phyloP scores from a whole-genome alignment of 306 rosid species.

The Glycyrrhiza uralensis region DNA sequence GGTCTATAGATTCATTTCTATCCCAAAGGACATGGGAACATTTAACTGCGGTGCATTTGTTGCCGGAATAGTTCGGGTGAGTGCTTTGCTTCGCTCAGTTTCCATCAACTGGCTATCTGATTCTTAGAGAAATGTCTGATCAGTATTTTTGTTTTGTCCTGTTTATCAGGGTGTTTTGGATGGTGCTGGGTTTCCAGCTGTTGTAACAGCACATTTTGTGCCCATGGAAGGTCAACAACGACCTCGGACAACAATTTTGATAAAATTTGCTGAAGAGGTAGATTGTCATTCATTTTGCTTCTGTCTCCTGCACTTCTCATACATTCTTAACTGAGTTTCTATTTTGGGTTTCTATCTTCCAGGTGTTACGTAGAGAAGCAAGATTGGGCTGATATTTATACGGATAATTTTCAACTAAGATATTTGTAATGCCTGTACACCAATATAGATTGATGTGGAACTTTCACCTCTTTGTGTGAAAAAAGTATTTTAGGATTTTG shows the following conservation, averaged over 20 bases:
- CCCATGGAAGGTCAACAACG: conserved; percentile 97
- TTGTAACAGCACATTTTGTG: conserved; percentile 98
- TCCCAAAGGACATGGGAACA: conserved; percentile 99
- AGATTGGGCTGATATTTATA: conserved; percentile 66
- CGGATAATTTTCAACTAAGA: neutral
- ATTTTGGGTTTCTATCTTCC: conserved; percentile 30
- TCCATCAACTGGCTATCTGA: conserved; percentile 2
- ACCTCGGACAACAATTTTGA: conserved; percentile 94
- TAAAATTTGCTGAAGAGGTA: conserved; percentile 92
- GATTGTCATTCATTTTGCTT: conserved; percentile 5
- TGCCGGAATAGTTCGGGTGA: conserved; percentile 95
- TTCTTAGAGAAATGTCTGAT: conserved; percentile 23
- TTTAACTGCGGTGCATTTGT: conserved; percentile 98
- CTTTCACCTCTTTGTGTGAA: conserved; percentile 11
- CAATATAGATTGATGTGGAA: conserved; percentile 26
- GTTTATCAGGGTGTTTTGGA: conserved; percentile 74
- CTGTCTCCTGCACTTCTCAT: neutral
- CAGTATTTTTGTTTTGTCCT: conserved; percentile 26
- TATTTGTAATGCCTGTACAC: conserved; percentile 33
- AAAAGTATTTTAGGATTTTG: conserved; percentile 13
- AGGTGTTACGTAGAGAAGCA: conserved; percentile 94
- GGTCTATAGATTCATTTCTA: conserved; percentile 75
- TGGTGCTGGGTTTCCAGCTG: conserved; percentile 94
- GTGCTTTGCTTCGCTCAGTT: conserved; percentile 23
- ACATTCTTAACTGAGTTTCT: neutral